phyloP scores from a whole-genome alignment of 352 stramenopile species.

The Pythium phragmitis region DNA sequence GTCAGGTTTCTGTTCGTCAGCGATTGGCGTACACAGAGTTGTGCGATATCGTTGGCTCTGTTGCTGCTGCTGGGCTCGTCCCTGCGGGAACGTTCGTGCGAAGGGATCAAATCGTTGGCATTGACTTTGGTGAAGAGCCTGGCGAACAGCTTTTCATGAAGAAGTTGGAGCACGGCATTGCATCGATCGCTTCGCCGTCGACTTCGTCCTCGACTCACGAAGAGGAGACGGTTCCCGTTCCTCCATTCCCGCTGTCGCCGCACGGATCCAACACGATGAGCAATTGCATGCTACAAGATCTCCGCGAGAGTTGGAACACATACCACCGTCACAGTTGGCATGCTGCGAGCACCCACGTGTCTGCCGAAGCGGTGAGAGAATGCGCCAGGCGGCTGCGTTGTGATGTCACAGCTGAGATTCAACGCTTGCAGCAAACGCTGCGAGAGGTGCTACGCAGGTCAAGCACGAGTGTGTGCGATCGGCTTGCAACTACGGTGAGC shows the following conservation, averaged over 20 bases:
- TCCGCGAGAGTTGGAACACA: slow-evolving; percentile 42
- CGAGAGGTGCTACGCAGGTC: not conserved
- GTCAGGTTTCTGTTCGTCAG: slow-evolving; percentile 7
- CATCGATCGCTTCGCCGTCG: not conserved
- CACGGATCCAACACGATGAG: slow-evolving; percentile 32
- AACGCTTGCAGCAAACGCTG: not conserved
- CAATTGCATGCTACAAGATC: slow-evolving; percentile 35
- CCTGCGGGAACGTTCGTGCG: not conserved
- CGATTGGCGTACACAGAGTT: slow-evolving; percentile 10
- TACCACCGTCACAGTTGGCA: slow-evolving; percentile 28
- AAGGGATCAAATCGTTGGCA: not conserved
- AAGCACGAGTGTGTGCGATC: not conserved
- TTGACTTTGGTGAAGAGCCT: not conserved
- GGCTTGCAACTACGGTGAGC: not conserved
- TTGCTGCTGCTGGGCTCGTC: not conserved
- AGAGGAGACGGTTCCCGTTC: not conserved
- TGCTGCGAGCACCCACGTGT: not conserved
- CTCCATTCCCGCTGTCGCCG: slow-evolving; percentile 28
- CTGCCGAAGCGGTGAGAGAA: not conserved
- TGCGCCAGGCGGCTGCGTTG: not conserved
- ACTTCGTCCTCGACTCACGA: not conserved
- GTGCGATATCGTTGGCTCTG: slow-evolving; percentile 15
- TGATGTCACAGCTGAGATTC: not conserved
- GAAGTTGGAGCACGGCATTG: not conserved
- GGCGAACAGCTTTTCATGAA: not conserved